Evolutionary conservation across 2,329 filamentous ascomycete species (phyloP), one percentile per base, ranked within the genome.

Genomic region (Mariannaea sp.): DNA sequence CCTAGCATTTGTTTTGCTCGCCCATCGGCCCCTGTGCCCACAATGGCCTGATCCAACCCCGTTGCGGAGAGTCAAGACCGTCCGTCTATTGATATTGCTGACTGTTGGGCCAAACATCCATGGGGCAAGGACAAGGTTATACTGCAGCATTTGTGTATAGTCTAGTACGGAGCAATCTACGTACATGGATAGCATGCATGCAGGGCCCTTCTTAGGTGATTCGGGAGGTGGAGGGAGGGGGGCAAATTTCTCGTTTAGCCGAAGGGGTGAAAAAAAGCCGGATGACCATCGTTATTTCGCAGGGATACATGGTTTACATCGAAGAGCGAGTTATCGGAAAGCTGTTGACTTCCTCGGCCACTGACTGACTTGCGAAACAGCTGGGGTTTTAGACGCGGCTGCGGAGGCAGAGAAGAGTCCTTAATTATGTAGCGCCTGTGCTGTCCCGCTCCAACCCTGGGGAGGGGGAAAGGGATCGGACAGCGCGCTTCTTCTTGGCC

Each of bases 261-360:
- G 46, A 42, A 29, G 40, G 45, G 33, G 29, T n/a, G n/a, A n/a
- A 36, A 30, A 16, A 33, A 29, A 39, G 13, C 14, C 41, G 29
- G 42, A 26, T 29, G n/a, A 45, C 24, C 17, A 45, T 35, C 35
- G 24, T 41, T 36, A 26, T 46, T 26, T 14, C 20, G 27, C 52
- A 50, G 42, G 52, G 52, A 50, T 51, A 29, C 46, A 33, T 46
- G 45, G 45, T 49, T 45, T 35, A 27, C 49, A 35, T 40, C 45
- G 45, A 50, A 40, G 35, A n/a, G 36, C 45, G 35, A n/a, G 36
- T 40, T 41, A 44, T 50, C 33, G 35, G 27, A 27, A 36, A 51
- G 46, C 47, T 38, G 51, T 55, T 55, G 52, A 41, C 47, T 49
- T 47, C 46, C 20, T 10, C 33, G 32, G 22, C 22, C 14, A 13